Base-by-base conservation (phyloP, 163 green algal species). In the Scenedesmus sp. region DNA sequence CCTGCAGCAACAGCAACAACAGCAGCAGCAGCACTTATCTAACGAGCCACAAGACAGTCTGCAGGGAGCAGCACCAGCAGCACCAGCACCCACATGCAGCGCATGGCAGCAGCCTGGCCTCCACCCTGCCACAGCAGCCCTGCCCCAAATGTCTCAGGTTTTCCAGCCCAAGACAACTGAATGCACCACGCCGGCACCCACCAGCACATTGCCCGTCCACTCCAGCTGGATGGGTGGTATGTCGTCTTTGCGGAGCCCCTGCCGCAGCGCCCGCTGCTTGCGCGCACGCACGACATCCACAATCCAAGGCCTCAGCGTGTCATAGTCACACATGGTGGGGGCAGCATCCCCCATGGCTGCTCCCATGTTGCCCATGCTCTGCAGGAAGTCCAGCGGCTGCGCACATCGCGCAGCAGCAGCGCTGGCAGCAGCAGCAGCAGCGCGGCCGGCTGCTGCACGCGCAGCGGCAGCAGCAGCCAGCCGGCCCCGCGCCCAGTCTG, bases 141-240 rank as follows among this genome's bases (percentile, higher is more conserved):
- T 40, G 35, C 37, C 15, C 35, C 59, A n/a, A 33, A 70, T 0
- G 9, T 33, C 1, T 4, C 53, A 65, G 53, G 13, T 30, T 16
- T 53, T 26, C 53, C 53, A 30, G 53, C 2, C 9, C 53, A 26
- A 20, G 13, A 4, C 12, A 30, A 65, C 16, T 24, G 24, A 15
- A 65, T 24, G 24, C 12, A 65, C 10, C 2, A 72, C 20, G 59
- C 59, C 1, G 24, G 30, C 72, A 49, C 72, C 20, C 72, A 81
- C 72, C 72, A 81, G 35, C 35, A 49, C 35, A 81, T 81, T n/a
- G 72, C 72, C 72, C 15, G 72, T 81, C 72, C 72, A 81, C 35
- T 81, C 33, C 3, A 81, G 15, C 72, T 49, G 26, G 72, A 81
- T 81, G 6, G 72, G 35, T 13, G 72, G 72, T 9, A 81, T 81